phyloP scores from a whole-genome alignment of 495 filamentous ascomycete genomes.

The Neurospora tetraspora region DNA sequence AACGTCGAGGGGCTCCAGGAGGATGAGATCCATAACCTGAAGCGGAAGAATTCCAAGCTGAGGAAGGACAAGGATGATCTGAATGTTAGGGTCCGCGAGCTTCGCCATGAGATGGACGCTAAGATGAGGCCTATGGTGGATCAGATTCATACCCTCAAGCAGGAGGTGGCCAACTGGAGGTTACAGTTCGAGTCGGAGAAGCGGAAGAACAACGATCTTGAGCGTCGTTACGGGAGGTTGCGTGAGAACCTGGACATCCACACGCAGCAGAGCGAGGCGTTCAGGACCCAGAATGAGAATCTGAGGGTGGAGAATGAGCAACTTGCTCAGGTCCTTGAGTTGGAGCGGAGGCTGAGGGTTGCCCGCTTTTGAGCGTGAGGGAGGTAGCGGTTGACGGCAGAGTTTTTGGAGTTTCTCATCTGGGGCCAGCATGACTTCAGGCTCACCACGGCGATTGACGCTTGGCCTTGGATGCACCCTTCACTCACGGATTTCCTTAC shows the following conservation, averaged over 20 bases:
- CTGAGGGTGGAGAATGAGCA: not conserved
- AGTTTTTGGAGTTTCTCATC: not conserved
- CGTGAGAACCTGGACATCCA: conserved; percentile 2
- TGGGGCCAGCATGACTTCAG: not conserved
- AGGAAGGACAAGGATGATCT: conserved; percentile 13
- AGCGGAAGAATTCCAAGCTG: conserved; percentile 11
- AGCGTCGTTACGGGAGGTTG: conserved; percentile 3
- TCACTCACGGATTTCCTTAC: not conserved
- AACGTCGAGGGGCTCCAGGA: conserved; percentile 12
- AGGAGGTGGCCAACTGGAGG: conserved; percentile 9
- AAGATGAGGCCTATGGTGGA: not conserved
- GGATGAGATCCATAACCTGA: conserved; percentile 7
- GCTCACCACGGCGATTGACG: too few relatives aligned
- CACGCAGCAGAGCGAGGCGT: conserved; percentile 8
- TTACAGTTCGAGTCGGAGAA: conserved; percentile 6
- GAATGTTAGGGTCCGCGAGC: conserved; percentile 4
- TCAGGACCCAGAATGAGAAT: conserved; percentile 3
- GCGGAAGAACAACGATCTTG: conserved; percentile 4
- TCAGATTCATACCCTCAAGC: conserved; percentile 4
- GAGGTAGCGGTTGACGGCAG: not conserved
- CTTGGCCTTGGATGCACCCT: not conserved
- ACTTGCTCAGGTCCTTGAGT: not conserved
- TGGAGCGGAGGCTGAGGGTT: not conserved
- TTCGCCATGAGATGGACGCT: conserved; percentile 4
- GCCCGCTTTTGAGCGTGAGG: not conserved